Percentiles rank a stretch among this genome's conserved stretches.
Conservation (phyloP, 1,284 basidiomycete genomes). For the Pseudozyma flocculosa region DNA sequence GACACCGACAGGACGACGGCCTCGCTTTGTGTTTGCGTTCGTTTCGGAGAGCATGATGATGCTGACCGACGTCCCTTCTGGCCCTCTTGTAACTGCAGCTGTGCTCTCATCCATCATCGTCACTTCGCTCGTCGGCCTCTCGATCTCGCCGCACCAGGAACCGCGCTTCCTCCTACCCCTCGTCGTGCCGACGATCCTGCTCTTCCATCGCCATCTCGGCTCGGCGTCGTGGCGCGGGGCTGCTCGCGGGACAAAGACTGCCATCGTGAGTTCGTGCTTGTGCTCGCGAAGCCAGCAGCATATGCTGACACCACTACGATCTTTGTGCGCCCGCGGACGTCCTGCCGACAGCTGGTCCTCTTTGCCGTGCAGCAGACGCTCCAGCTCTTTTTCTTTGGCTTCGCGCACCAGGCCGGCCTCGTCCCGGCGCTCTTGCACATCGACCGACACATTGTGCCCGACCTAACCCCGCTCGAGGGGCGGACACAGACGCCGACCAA, state of each 20-base stretch:
- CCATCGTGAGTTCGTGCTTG: too few relatives aligned
- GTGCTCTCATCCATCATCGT: constrained; percentile 5
- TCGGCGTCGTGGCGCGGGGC: neutral
- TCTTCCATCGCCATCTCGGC: neutral
- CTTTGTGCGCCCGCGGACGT: too few relatives aligned
- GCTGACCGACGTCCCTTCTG: too few relatives aligned
- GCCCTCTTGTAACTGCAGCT: too few relatives aligned
- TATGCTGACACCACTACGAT: too few relatives aligned
- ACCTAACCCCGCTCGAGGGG: too few relatives aligned
- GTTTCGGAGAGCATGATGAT: too few relatives aligned
- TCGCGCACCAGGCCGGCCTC: constrained; percentile 34
- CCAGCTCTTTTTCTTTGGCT: constrained; percentile 28
- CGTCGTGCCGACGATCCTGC: constrained; percentile 27
- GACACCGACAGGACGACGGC: too few relatives aligned
- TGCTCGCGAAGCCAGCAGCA: too few relatives aligned
- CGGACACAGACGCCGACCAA: too few relatives aligned
- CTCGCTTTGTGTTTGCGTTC: too few relatives aligned
- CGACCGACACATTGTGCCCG: constrained; percentile 2
- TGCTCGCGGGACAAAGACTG: neutral
- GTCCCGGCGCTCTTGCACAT: constrained; percentile 26
- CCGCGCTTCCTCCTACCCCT: constrained; percentile 58
- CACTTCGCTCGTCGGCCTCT: constrained; percentile 40
- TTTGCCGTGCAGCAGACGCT: constrained; percentile 25
- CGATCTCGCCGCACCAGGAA: constrained; percentile 58
- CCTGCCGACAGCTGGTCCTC: constrained; percentile 1